Evolutionary conservation across 805 yeast genomes (phyloP), one percentile per base, ranked within the genome.

Genomic region (Starmerella sirachaensis): DNA sequence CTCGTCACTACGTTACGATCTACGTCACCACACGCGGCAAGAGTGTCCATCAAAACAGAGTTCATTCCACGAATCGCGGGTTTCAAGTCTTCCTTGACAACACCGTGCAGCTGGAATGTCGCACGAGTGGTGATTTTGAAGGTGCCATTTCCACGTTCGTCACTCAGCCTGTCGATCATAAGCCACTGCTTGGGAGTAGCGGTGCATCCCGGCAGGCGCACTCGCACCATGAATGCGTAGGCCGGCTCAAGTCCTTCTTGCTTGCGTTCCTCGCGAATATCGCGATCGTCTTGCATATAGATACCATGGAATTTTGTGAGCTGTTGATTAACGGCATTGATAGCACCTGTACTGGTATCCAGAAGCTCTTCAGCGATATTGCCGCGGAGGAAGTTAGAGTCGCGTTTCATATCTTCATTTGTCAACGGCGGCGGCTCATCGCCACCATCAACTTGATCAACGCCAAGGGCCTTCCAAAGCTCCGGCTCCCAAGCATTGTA

Each of bases 1-100:
- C 88, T 72, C 38, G 81, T 70, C 77, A 86, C 88, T 30, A 88
- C 95, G 57, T 88, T 88, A 72, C 97, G 79, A 65, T 83, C 82
- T 30, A 88, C 97, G 65, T 88, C 97, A 68, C 97, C 97, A 69
- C 96, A 88, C 1, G 97, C 97, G 43, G 94, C 97, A 42, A 88
- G 70, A 7, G 96, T 86, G 57, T 91, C 97, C 78, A 88, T 70
- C 52, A 88, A 69, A 6, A 77, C 79, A 13, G 93, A 66, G 59
- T 88, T 88, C 77, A 88, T 85, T 26, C 88, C 94, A 65, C 93
- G 78, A 49, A 88, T 84, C 1, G 94, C 77, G 8, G 91, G 82
- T 60, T 83, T 85, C 60, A 88, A 68, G 55, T 88, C 72, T 60
- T 78, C 84, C 64, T 88, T 88, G 41, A 88, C 81, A 42, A 88